These are phyloP conservation scores for Solanum verrucosum DNA, from an alignment of 257 asterid species.

Conservation along the genomic window DNA sequence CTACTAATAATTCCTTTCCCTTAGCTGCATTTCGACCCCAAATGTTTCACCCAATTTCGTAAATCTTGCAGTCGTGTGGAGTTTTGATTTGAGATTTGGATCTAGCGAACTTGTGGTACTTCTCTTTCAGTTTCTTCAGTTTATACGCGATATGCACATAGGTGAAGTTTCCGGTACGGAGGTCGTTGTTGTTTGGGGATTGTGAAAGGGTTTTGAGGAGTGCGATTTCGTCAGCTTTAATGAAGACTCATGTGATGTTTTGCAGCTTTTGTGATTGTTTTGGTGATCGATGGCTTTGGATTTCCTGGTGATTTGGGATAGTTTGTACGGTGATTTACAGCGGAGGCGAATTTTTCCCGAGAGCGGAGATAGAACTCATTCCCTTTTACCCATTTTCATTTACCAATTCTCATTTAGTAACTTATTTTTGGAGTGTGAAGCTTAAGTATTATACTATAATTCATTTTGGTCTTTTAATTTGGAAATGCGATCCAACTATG, in stretches of 20 bases:
- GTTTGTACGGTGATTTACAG: neutral
- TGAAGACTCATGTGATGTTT: neutral
- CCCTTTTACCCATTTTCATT: too few species aligned
- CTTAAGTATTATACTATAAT: too few species aligned
- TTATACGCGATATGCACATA: neutral
- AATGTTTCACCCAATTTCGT: neutral
- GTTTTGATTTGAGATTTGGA: neutral
- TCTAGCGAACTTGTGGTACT: constrained; percentile 4
- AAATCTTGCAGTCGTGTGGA: neutral
- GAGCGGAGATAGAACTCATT: too few species aligned
- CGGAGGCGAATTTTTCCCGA: neutral
- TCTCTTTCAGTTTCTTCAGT: constrained; percentile 1
- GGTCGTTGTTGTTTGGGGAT: neutral
- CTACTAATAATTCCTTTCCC: neutral
- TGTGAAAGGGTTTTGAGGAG: neutral
- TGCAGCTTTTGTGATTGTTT: neutral
- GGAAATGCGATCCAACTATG: too few species aligned
- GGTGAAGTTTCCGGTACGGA: neutral
- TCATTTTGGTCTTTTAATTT: too few species aligned
- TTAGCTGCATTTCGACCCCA: neutral
- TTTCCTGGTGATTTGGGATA: neutral
- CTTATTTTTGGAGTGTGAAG: too few species aligned
- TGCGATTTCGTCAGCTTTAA: neutral
- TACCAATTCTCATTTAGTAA: too few species aligned
- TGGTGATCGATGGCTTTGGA: neutral